Base-by-base conservation (phyloP, 2,329 filamentous ascomycete genomes). In the Helotiales sp. region DNA sequence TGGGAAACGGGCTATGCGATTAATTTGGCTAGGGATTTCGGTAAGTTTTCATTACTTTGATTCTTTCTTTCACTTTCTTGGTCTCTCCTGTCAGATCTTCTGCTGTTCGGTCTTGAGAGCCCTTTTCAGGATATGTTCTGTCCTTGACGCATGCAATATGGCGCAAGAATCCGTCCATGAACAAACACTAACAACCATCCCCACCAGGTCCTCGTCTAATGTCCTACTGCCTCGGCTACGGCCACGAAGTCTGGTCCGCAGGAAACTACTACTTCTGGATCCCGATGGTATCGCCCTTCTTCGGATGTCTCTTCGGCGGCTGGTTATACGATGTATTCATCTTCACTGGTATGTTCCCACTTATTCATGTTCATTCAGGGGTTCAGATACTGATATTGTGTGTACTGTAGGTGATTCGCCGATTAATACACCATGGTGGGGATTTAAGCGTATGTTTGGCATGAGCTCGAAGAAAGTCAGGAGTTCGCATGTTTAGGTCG, bases 1-100 rank as follows among this genome's bases (percentile, higher is more conserved):
- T 92, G 89, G 89, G 86, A 93, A 77, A 93, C 90, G 0, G 90
- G 91, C 43, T 93, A 91, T 78, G 90, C 90, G 17, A 91, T 92
- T 71, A 93, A 93, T 74, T 78, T 91, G 50, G 90, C 89, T 45
- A 84, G 91, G 77, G 91, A 93, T 70, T 91, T 93, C 75, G 89
- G 52, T 55, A 22, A 6, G 47, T 40, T 83, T 91, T 77, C 91
- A 93, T n/a, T n/a, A n/a, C n/a, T 71, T 91, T 93, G 75, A 89
- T 88, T 1, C 24, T 32, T 62, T 55, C 7, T 61, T 20, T n/a
- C 30, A 7, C 34, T 60, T 7, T 22, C 22, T 37, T 28, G n/a
- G n/a, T n/a, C n/a, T n/a, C n/a, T n/a, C n/a, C n/a, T n/a, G n/a
- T n/a, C n/a, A n/a, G n/a, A n/a, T n/a, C n/a, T n/a, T n/a, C n/a